These are phyloP conservation scores for Podospora sp. DNA, from an alignment of 495 filamentous ascomycete species.

Conservation along the genomic window DNA sequence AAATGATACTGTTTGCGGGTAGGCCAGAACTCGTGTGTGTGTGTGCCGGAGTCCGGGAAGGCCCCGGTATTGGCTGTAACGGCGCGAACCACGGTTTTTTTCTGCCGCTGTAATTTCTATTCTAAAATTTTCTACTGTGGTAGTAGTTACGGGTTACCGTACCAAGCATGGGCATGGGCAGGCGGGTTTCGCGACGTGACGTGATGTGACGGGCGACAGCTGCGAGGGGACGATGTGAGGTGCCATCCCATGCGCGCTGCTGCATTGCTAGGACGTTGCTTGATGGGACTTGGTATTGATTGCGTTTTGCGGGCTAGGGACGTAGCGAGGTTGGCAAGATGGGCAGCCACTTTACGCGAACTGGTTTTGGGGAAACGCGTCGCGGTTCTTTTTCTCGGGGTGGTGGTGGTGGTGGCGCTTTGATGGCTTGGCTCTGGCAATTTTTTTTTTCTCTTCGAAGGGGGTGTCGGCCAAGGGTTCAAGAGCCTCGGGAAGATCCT, in stretches of 20 bases:
- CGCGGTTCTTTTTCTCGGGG: not conserved
- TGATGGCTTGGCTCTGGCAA: not conserved
- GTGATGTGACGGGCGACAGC: not conserved
- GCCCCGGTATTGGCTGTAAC: not conserved
- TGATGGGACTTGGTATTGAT: slow-evolving; percentile 1
- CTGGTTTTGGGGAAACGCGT: not conserved
- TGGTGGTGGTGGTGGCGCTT: not conserved
- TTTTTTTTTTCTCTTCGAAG: not conserved
- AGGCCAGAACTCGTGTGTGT: too few species aligned
- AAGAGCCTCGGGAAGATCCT: not conserved
- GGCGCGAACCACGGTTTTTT: not conserved
- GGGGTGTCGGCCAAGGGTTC: not conserved
- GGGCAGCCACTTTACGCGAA: not conserved
- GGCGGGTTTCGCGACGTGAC: not conserved
- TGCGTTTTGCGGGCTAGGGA: not conserved
- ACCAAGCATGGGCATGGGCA: too few species aligned
- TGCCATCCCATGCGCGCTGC: too few species aligned
- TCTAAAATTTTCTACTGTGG: too few species aligned
- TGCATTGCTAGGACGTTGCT: not conserved
- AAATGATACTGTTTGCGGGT: not conserved
- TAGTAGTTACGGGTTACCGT: too few species aligned
- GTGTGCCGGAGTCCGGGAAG: not conserved
- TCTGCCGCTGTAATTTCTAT: too few species aligned
- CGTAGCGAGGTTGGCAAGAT: not conserved
- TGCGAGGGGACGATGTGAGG: not conserved